Percentiles rank a stretch among this genome's conserved stretches.
Conservation (phyloP, 2,329 filamentous ascomycete species). For the Emergomyces africanus region DNA sequence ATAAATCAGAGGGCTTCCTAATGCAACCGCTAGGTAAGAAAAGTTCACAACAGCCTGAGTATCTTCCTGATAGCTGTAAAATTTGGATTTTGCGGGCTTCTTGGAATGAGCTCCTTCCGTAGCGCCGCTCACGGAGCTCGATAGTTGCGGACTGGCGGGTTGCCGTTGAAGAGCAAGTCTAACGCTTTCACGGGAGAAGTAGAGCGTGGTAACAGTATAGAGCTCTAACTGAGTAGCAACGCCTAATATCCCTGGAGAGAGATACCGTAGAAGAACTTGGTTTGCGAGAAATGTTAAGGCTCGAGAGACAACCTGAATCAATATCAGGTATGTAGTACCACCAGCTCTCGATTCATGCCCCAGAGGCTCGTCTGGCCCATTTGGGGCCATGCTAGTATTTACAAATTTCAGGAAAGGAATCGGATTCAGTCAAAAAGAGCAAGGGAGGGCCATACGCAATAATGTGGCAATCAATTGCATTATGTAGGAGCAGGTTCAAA, state of each 20-base stretch:
- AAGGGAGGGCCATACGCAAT: neutral
- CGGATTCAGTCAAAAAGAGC: neutral
- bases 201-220: constrained; percentile 84
- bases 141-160: constrained; percentile 17
- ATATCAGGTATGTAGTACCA: constrained; percentile 73
- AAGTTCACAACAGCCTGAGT: constrained; percentile 75
- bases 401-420: neutral
- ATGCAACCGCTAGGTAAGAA: constrained; percentile 61
- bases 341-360: constrained; percentile 33
- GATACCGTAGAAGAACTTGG: constrained; percentile 74
- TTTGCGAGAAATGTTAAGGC: constrained; percentile 84
- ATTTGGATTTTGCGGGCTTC: constrained; percentile 14
- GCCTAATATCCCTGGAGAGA: constrained; percentile 75
- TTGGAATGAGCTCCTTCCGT: constrained; percentile 9
- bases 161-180: constrained; percentile 85
- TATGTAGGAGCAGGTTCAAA: too few species aligned
- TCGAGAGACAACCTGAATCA: constrained; percentile 77
- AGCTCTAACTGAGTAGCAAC: constrained; percentile 83
- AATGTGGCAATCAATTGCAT: neutral
- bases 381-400: neutral
- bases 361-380: neutral
- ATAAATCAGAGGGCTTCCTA: constrained; percentile 54
- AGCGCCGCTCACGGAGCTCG: constrained; percentile 2
- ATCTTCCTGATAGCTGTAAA: constrained; percentile 18
- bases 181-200: constrained; percentile 84